Conservation (phyloP, 306 rosid genomes). For the Malus orientalis region DNA sequence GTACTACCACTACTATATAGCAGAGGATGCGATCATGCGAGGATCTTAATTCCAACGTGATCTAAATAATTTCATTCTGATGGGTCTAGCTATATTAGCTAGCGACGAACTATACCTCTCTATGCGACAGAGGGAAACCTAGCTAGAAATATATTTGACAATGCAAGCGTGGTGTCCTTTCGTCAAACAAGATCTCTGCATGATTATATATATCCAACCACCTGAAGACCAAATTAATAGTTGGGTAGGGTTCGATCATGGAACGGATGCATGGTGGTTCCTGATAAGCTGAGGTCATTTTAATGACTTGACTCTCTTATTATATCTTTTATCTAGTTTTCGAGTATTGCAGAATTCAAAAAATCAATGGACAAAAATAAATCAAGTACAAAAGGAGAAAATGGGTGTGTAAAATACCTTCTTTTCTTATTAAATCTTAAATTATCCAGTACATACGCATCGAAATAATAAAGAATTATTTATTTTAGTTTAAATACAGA, state of each 20-base stretch:
- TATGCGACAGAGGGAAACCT: background rate
- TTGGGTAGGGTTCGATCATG: background rate
- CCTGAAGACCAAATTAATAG: background rate
- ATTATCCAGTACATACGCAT: too few species aligned
- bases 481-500: too few species aligned
- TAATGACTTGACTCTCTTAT: background rate
- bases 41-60: background rate
- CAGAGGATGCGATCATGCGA: background rate
- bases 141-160: background rate
- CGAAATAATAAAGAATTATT: too few species aligned
- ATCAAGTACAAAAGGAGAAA: too few species aligned
- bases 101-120: background rate
- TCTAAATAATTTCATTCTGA: background rate
- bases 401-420: too few species aligned
- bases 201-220: background rate
- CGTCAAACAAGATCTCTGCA: background rate
- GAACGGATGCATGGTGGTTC: background rate
- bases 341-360: background rate
- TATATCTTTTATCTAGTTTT: background rate
- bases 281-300: background rate
- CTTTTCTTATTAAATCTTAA: too few species aligned
- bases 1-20: background rate
- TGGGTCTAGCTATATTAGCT: background rate
- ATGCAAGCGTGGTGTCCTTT: background rate
- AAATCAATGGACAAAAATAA: background rate